A percentile compares a stretch with the other conserved stretches of the same genome.
These are phyloP conservation scores for Aspergillus steynii DNA, from an alignment of 495 filamentous ascomycete species.

Conservation along the genomic window DNA sequence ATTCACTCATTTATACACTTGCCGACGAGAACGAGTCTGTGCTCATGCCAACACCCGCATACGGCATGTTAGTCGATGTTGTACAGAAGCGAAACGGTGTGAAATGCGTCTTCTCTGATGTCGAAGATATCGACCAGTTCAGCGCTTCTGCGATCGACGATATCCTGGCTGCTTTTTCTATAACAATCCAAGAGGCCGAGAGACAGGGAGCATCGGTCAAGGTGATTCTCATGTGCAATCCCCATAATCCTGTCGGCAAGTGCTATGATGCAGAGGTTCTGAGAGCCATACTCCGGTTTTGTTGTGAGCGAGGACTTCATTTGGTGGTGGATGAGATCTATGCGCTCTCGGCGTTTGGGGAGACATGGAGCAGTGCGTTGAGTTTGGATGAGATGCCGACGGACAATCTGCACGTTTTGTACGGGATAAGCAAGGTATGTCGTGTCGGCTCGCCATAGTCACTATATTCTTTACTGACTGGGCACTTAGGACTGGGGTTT, in stretches of 20 bases:
- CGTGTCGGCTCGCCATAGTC: not conserved
- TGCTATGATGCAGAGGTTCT: not conserved
- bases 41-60: not conserved
- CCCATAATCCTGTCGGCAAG: slow-evolving; percentile 5
- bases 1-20: not conserved
- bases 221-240: slow-evolving; percentile 3
- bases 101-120: not conserved
- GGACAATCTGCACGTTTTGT: not conserved
- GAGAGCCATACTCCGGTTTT: not conserved
- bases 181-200: not conserved
- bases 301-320: not conserved
- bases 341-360: not conserved
- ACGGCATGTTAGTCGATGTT: not conserved
- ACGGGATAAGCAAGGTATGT: not conserved
- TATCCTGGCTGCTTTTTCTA: not conserved
- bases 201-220: not conserved
- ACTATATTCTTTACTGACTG: no score
- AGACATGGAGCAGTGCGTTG: not conserved
- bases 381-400: not conserved
- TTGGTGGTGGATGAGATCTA: slow-evolving; percentile 11
- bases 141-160: not conserved
- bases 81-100: not conserved
- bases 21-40: not conserved
- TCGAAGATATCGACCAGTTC: slow-evolving; percentile 1
- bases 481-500: not conserved